Percentiles rank a stretch among this genome's conserved stretches.
These are phyloP conservation scores for Penicillium expansum DNA, from an alignment of 2,329 filamentous ascomycete species.

Conservation along the genomic window DNA sequence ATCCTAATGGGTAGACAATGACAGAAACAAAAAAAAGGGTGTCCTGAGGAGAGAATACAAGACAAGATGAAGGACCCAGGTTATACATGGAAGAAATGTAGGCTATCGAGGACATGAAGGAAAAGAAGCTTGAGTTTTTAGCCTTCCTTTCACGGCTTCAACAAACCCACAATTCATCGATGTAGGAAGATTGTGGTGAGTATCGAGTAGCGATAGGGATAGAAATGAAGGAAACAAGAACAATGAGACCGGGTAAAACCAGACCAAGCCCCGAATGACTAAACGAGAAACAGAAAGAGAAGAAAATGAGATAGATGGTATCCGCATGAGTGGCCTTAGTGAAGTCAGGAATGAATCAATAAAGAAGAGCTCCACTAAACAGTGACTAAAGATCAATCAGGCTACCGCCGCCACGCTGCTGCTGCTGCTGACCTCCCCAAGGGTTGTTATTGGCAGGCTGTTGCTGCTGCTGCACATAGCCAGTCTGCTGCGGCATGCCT, in stretches of 20 bases:
- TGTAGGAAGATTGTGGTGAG: background rate
- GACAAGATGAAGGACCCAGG: conserved; percentile 2
- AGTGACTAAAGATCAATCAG: conserved; percentile 59
- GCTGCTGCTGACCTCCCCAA: conserved; percentile 52
- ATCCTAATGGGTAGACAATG: conserved; percentile 22
- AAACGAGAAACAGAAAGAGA: conserved; percentile 1
- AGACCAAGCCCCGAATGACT: conserved; percentile 1
- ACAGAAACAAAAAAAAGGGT: conserved; percentile 18
- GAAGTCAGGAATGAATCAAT: conserved; percentile 3
- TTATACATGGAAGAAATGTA: background rate
- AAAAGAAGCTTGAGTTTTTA: background rate
- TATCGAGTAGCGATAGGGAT: background rate
- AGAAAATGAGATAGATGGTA: conserved; percentile 6
- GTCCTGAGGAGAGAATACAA: conserved; percentile 3
- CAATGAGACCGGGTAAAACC: conserved; percentile 5
- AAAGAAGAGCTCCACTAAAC: background rate
- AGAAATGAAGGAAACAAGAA: background rate
- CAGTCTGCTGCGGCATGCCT: conserved; percentile 55
- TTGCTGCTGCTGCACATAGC: conserved; percentile 49
- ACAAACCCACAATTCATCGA: background rate
- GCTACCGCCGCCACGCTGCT: conserved; percentile 52
- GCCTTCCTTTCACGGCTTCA: background rate
- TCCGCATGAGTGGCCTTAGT: conserved; percentile 7
- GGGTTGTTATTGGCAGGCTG: conserved; percentile 52
- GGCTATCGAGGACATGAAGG: background rate